These are phyloP conservation scores for Zopfochytrium polystomum DNA, from an alignment of 371 early-diverging fungal genomes.

Conservation along the genomic window DNA sequence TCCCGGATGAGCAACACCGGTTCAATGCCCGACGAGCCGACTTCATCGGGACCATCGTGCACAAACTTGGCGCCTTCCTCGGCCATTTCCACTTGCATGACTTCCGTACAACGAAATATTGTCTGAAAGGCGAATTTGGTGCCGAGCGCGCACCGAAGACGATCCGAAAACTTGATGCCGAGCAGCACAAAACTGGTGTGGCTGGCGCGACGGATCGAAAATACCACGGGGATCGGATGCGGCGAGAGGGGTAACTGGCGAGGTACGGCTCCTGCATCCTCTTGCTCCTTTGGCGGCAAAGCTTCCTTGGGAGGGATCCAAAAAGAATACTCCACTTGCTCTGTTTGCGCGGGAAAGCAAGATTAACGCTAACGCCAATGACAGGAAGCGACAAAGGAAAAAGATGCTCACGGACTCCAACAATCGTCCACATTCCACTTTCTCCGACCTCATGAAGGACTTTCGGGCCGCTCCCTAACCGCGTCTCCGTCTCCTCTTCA, in stretches of 20 bases:
- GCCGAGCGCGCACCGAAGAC: neutral
- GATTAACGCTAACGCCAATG: no score
- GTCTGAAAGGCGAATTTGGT: neutral
- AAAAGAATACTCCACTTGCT: neutral
- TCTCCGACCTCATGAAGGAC: slow-evolving; percentile 2
- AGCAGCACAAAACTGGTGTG: neutral
- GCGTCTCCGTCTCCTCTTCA: neutral
- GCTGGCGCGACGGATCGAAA: neutral
- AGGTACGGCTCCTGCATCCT: neutral
- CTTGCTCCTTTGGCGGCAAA: neutral
- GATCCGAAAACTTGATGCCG: neutral
- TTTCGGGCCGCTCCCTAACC: neutral
- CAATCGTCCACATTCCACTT: slow-evolving; percentile 17
- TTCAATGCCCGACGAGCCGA: neutral
- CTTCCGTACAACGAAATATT: neutral
- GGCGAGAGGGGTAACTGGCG: neutral
- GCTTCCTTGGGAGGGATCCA: neutral
- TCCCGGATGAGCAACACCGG: slow-evolving; percentile 10
- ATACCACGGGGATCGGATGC: neutral
- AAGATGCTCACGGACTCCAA: slow-evolving; percentile 11
- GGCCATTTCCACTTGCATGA: neutral
- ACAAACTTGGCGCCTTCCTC: neutral
- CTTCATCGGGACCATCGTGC: neutral
- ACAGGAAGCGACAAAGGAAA: slow-evolving; percentile 6
- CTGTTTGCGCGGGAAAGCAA: neutral